phyloP scores from a whole-genome alignment of 148 eudicot species.

The Persicaria maculosa region DNA sequence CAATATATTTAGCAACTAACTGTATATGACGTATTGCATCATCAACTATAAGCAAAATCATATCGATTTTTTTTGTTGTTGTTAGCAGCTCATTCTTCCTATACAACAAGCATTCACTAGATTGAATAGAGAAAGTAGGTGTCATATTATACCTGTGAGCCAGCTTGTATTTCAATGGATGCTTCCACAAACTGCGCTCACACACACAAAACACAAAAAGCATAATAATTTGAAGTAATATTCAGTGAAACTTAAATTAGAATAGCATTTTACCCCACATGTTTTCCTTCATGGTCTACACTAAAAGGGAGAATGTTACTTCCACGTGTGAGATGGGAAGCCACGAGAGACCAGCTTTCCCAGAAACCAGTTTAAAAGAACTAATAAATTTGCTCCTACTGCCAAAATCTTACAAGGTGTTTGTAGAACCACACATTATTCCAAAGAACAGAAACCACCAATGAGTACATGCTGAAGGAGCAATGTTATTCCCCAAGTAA shows the following conservation, averaged over 20 bases:
- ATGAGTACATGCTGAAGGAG: background rate
- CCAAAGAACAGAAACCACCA: background rate
- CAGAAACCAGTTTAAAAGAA: background rate
- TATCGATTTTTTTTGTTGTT: no score
- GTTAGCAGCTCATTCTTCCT: background rate
- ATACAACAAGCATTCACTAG: background rate
- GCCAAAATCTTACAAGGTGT: background rate
- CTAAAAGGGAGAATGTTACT: background rate
- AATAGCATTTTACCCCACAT: background rate
- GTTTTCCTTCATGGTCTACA: background rate
- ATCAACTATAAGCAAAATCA: background rate
- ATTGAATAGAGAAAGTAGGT: background rate
- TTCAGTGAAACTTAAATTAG: background rate
- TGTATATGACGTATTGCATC: background rate
- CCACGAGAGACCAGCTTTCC: background rate
- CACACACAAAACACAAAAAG: constrained; percentile 13
- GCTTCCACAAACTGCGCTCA: constrained; percentile 85
- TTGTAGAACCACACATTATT: background rate
- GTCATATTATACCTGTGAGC: constrained; percentile 41
- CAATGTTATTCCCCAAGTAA: background rate
- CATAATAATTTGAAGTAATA: background rate
- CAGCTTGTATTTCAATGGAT: constrained; percentile 55
- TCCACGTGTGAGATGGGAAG: background rate
- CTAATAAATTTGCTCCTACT: background rate
- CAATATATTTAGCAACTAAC: background rate